These are phyloP conservation scores for Trichocladium antarcticum DNA, from an alignment of 495 filamentous ascomycete genomes.

Conservation along the genomic window DNA sequence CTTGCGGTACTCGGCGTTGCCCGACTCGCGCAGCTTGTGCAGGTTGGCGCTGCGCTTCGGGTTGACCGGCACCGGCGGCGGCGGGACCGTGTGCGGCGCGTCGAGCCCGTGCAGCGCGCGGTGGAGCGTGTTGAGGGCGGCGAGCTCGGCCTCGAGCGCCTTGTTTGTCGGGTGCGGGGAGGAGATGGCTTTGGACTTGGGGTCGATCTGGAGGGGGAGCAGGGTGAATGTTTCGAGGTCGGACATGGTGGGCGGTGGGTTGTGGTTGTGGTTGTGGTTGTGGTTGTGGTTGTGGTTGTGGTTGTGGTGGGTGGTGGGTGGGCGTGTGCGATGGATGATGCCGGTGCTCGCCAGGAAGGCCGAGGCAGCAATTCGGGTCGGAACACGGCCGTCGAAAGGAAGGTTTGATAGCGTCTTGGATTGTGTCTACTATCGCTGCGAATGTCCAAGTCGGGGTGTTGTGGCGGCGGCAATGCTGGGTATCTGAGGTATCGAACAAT, in stretches of 20 bases:
- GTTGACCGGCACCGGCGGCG: conserved; percentile 69
- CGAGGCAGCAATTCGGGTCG: too few species aligned
- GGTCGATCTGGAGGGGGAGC: conserved; percentile 71
- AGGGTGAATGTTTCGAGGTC: conserved; percentile 67
- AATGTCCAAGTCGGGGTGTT: not conserved
- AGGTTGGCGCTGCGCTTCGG: conserved; percentile 78
- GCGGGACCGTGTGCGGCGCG: conserved; percentile 47
- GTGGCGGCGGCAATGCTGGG: not conserved
- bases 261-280: not conserved
- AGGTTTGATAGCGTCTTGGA: not conserved
- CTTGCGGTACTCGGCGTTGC: conserved; percentile 73
- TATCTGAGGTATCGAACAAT: not conserved
- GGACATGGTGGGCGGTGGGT: conserved; percentile 37
- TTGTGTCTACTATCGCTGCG: not conserved
- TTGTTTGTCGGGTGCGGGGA: conserved; percentile 27
- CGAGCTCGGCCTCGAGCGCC: conserved; percentile 53
- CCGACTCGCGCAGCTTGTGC: conserved; percentile 78
- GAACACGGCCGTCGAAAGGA: too few species aligned
- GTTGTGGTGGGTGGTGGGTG: too few species aligned
- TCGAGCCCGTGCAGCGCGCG: conserved; percentile 52
- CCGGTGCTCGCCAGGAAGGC: too few species aligned
- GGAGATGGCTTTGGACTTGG: conserved; percentile 54
- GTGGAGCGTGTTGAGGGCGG: conserved; percentile 63
- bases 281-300: conserved; percentile 7
- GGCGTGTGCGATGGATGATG: too few species aligned